A percentile compares a stretch with the other conserved stretches of the same genome.
Evolutionary conservation across 2,329 filamentous ascomycete genomes (phyloP).

Genomic region (Claviceps pazoutovae): DNA sequence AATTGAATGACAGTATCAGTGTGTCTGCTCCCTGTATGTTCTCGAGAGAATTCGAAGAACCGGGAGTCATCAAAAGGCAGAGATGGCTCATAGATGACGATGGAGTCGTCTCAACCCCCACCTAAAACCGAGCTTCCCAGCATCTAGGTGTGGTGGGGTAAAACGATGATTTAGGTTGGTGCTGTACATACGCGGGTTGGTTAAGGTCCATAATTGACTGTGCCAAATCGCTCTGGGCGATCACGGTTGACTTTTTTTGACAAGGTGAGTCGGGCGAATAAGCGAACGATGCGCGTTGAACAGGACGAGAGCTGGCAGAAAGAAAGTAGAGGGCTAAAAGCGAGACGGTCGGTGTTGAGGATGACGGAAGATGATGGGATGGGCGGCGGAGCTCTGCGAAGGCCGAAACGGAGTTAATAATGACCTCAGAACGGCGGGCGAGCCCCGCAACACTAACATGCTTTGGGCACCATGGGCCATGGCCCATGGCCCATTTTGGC

Average conservation of each 20-base stretch:
- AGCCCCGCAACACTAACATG: not conserved
- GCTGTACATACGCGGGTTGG: conserved; percentile 7
- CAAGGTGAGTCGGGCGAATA: not conserved
- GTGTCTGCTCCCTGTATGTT: not conserved
- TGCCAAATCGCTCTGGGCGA: conserved; percentile 7
- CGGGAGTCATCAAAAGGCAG: not conserved
- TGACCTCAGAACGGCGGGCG: conserved; percentile 5
- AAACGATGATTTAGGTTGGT: not conserved
- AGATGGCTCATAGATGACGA: conserved; percentile 1
- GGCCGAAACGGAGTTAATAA: conserved; percentile 8
- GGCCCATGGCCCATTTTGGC: not conserved
- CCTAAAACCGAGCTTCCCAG: conserved; percentile 4
- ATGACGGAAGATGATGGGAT: conserved; percentile 5
- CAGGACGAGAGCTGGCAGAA: not conserved
- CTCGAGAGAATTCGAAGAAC: not conserved
- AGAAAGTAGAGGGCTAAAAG: not conserved
- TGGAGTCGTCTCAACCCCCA: conserved; percentile 2
- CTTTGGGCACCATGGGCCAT: not conserved
- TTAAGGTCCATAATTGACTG: conserved; percentile 8
- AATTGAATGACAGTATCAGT: conserved; percentile 5
- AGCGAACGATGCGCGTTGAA: not conserved
- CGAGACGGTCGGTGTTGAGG: not conserved
- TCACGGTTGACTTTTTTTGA: not conserved
- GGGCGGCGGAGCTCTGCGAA: conserved; percentile 1
- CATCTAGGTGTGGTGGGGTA: conserved; percentile 6